Conservation (phyloP, 2,329 filamentous ascomycete species). For the Lomentospora prolificans region DNA sequence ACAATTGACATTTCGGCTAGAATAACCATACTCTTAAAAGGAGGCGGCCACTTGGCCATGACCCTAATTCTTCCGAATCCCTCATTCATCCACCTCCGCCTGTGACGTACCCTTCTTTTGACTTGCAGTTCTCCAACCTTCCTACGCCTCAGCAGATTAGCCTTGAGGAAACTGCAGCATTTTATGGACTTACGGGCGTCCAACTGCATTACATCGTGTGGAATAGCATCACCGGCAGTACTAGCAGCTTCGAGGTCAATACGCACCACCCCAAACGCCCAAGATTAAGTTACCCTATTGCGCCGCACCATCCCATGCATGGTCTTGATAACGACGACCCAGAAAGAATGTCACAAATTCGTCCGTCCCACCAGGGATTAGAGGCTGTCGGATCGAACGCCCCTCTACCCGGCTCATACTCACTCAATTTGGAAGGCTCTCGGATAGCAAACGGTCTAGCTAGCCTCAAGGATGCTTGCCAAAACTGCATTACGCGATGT, state of each 20-base stretch:
- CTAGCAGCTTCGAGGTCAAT: background rate
- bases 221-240: constrained; percentile 18
- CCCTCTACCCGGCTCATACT: background rate
- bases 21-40: constrained; percentile 28
- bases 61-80: constrained; percentile 21
- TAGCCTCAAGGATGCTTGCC: constrained; percentile 20
- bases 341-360: background rate
- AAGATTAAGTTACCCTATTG: constrained; percentile 23
- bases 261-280: constrained; percentile 14
- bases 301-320: constrained; percentile 15
- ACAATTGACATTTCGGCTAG: constrained; percentile 13
- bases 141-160: constrained; percentile 17
- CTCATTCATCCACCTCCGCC: constrained; percentile 17
- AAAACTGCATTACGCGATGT: constrained; percentile 21
- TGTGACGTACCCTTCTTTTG: constrained; percentile 14
- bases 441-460: constrained; percentile 16
- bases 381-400: background rate
- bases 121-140: constrained; percentile 17
- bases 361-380: background rate
- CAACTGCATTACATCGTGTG: constrained; percentile 18
- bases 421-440: constrained; percentile 2
- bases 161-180: constrained; percentile 19
- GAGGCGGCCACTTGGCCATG: constrained; percentile 31
- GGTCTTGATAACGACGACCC: constrained; percentile 10
- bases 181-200: constrained; percentile 23